These are phyloP conservation scores for Candida sanyaensis DNA, from an alignment of 1,139 yeast genomes.

Conservation along the genomic window DNA sequence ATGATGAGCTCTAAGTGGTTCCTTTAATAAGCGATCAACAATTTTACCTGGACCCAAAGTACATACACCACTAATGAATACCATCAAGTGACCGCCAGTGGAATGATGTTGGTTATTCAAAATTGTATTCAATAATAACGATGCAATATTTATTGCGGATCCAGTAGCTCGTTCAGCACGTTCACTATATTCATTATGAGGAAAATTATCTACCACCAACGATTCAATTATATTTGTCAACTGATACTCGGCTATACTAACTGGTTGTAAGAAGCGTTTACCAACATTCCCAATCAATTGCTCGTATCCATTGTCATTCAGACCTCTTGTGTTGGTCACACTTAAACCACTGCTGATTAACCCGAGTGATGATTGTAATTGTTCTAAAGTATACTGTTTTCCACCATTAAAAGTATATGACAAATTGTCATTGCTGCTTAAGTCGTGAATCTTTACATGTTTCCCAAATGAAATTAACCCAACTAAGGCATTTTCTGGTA, in stretches of 20 bases:
- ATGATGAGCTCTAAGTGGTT: conserved; percentile 60
- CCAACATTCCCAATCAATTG: conserved; percentile 30
- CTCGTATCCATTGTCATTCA: conserved; percentile 11
- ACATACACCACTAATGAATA: conserved; percentile 62
- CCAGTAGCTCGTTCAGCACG: conserved; percentile 67
- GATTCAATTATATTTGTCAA: conserved; percentile 55
- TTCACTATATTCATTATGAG: conserved; percentile 42
- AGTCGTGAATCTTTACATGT: conserved; percentile 63
- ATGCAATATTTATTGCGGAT: conserved; percentile 63
- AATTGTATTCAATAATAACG: conserved; percentile 47
- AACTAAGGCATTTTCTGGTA: conserved; percentile 61
- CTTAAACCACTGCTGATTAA: conserved; percentile 44
- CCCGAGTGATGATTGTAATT: conserved; percentile 56
- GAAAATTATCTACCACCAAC: conserved; percentile 55
- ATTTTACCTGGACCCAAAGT: conserved; percentile 59
- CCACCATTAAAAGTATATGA: conserved; percentile 57
- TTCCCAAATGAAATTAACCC: conserved; percentile 67
- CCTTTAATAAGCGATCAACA: conserved; percentile 49
- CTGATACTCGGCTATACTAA: conserved; percentile 56
- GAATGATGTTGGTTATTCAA: conserved; percentile 36
- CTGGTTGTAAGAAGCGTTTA: conserved; percentile 46
- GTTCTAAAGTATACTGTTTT: conserved; percentile 54
- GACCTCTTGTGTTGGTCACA: conserved; percentile 10
- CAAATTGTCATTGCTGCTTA: conserved; percentile 32
- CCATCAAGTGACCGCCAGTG: conserved; percentile 61